Evolutionary conservation across 257 asterid genomes (phyloP).

Genomic region (Fraxinus americana): DNA sequence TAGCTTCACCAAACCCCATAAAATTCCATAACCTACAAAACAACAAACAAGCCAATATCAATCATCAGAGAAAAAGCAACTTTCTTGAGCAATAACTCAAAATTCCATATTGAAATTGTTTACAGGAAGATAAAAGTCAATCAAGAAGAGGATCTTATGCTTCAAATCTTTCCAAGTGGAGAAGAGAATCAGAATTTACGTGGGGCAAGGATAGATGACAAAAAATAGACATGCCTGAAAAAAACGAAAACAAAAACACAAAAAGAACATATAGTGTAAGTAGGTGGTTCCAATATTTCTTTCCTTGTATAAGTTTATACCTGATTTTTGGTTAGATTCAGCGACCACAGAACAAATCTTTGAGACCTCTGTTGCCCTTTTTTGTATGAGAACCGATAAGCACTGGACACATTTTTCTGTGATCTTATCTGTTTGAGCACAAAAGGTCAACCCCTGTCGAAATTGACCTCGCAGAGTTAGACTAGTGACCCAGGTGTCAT

Average conservation of each 20-base stretch:
- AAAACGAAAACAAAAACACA: not conserved
- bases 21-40: conserved; percentile 13
- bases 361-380: not conserved
- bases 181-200: conserved; percentile 28
- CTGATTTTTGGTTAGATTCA: conserved; percentile 9
- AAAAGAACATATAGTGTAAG: not conserved
- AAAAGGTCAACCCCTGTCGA: not conserved
- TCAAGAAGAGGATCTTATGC: conserved; percentile 18
- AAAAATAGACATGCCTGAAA: not conserved
- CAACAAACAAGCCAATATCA: conserved; percentile 1
- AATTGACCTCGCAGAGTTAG: not conserved
- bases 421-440: not conserved
- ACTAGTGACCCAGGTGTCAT: not conserved
- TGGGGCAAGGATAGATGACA: not conserved
- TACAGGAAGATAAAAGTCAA: conserved; percentile 16
- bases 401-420: not conserved
- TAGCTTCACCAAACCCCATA: conserved; percentile 1
- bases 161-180: conserved; percentile 15
- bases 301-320: not conserved
- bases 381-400: not conserved
- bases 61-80: not conserved
- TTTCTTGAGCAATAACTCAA: conserved; percentile 13
- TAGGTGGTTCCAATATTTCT: not conserved
- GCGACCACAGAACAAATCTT: not conserved
- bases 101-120: conserved; percentile 16